These are phyloP conservation scores for Xylaria venustula DNA, from an alignment of 495 filamentous ascomycete genomes.

Conservation along the genomic window DNA sequence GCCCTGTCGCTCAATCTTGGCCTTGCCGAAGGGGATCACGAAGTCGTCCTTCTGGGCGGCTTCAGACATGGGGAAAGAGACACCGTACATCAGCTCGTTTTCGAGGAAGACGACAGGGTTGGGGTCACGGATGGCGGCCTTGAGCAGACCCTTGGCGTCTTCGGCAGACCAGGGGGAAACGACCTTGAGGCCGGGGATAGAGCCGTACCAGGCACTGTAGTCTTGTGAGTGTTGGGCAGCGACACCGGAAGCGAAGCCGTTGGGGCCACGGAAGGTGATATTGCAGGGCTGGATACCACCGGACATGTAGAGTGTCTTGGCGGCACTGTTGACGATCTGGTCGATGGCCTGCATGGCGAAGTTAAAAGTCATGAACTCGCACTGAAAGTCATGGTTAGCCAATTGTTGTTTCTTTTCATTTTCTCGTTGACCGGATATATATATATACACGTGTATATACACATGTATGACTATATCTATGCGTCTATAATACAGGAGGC, in stretches of 20 bases:
- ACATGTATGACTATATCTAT: not conserved
- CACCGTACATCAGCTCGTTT: conserved; percentile 97
- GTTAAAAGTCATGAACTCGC: conserved; percentile 99
- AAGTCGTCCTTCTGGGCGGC: conserved; percentile 94
- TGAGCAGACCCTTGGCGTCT: conserved; percentile 95
- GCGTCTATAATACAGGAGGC: not conserved
- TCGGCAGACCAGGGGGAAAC: conserved; percentile 93
- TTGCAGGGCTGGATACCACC: conserved; percentile 99
- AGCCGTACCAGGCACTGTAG: conserved; percentile 97
- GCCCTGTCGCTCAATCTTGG: conserved; percentile 94
- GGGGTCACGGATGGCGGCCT: conserved; percentile 96
- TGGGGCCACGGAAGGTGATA: conserved; percentile 98
- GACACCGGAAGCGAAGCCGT: conserved; percentile 95
- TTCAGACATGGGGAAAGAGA: conserved; percentile 92
- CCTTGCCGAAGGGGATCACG: conserved; percentile 94
- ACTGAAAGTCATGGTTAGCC: conserved; percentile 48
- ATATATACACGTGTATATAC: not conserved
- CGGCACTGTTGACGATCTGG: conserved; percentile 98
- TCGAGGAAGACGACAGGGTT: conserved; percentile 94
- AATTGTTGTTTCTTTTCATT: not conserved
- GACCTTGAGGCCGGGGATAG: conserved; percentile 95
- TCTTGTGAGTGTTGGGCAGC: conserved; percentile 98
- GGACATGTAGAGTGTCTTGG: conserved; percentile 99
- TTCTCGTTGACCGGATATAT: not conserved
- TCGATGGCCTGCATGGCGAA: conserved; percentile 99